Evolutionary conservation across 768 basidiomycete genomes (phyloP).

Genomic region (Tremella mesenterica): DNA sequence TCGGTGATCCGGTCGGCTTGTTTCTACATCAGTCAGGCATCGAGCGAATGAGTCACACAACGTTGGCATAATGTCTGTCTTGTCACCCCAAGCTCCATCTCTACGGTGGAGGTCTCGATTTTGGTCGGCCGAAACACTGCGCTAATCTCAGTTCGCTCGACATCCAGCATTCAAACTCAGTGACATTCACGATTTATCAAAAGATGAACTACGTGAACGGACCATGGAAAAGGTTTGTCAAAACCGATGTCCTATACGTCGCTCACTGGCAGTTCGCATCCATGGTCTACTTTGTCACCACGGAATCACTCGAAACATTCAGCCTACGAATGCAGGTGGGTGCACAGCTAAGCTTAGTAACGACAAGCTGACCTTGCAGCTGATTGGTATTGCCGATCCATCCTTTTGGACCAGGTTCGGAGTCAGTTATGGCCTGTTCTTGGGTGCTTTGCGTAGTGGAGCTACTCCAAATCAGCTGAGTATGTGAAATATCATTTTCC

Average conservation of each 20-base stretch:
- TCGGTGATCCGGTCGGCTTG: too few species aligned
- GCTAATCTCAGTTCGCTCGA: constrained; percentile 38
- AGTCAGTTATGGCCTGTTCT: constrained; percentile 45
- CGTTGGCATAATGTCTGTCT: too few species aligned
- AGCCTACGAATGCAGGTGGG: constrained; percentile 46
- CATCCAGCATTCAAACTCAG: constrained; percentile 46
- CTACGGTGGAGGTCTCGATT: not conserved
- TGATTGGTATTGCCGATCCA: constrained; percentile 45
- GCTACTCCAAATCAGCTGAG: constrained; percentile 46
- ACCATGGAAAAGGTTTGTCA: constrained; percentile 45
- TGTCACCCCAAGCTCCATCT: not conserved
- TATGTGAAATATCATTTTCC: constrained; percentile 8
- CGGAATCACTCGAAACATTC: constrained; percentile 46
- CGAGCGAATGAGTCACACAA: too few species aligned
- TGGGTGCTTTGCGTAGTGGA: constrained; percentile 46
- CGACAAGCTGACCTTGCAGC: constrained; percentile 4
- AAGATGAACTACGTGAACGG: constrained; percentile 43
- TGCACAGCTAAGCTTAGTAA: not conserved
- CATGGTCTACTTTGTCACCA: constrained; percentile 47
- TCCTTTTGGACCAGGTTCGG: constrained; percentile 47
- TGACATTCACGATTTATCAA: constrained; percentile 46
- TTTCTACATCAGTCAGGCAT: too few species aligned
- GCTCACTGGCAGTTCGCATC: constrained; percentile 33
- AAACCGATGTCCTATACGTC: not conserved
- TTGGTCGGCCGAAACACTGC: not conserved